A percentile compares a stretch with the other conserved stretches of the same genome.
phyloP scores from a whole-genome alignment of 768 basidiomycete genomes.

The Calocybe cyanea region DNA sequence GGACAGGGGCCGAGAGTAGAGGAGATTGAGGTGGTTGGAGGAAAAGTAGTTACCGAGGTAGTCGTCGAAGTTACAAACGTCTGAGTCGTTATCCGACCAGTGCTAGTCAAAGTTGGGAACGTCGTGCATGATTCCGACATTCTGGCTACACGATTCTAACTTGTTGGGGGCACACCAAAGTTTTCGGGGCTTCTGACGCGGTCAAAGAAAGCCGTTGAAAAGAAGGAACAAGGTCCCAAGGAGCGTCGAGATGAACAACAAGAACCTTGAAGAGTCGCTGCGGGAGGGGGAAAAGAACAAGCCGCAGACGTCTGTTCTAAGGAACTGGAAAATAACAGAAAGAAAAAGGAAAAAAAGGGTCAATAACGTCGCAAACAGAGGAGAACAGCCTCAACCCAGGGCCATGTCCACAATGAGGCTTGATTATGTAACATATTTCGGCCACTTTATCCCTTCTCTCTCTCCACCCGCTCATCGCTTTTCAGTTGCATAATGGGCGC shows the following conservation, averaged over 20 bases:
- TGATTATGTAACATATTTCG: slow-evolving; percentile 12
- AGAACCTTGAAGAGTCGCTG: slow-evolving; percentile 6
- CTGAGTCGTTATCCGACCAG: slow-evolving; percentile 31
- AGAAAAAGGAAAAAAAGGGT: slow-evolving; percentile 4
- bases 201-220: slow-evolving; percentile 11
- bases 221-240: neutral
- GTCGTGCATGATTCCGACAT: slow-evolving; percentile 39
- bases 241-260: neutral
- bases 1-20: slow-evolving; percentile 30
- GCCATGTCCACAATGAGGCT: slow-evolving; percentile 8
- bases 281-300: slow-evolving; percentile 4
- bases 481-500: too few relatives aligned
- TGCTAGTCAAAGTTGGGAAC: slow-evolving; percentile 40
- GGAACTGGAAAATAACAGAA: slow-evolving; percentile 11
- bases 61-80: slow-evolving; percentile 33
- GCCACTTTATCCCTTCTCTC: neutral
- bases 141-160: too few relatives aligned
- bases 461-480: too few relatives aligned
- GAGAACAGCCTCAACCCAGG: slow-evolving; percentile 16
- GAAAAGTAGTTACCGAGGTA: slow-evolving; percentile 26
- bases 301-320: slow-evolving; percentile 14
- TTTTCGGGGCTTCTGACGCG: neutral
- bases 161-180: too few relatives aligned
- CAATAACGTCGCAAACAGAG: too few relatives aligned
- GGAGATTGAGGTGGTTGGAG: slow-evolving; percentile 24